These are phyloP conservation scores for Macrotyloma uniflorum DNA, from an alignment of 306 rosid species.

Conservation along the genomic window DNA sequence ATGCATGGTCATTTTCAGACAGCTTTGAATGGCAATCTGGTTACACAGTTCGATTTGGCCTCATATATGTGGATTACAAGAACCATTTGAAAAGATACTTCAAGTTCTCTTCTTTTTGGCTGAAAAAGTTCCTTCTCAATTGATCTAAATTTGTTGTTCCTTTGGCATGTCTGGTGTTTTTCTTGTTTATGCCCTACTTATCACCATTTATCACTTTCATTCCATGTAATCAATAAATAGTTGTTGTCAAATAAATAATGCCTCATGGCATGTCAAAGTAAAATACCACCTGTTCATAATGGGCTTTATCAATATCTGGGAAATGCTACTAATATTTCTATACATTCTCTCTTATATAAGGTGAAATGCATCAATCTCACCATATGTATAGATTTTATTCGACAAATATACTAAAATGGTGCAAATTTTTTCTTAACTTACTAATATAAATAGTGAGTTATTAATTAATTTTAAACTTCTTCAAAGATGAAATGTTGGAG, in stretches of 20 bases:
- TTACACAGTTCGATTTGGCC: constrained; percentile 2
- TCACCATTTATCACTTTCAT: background rate
- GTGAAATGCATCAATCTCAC: too few relatives aligned
- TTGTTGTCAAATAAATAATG: background rate
- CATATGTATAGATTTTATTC: too few relatives aligned
- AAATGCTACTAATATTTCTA: too few relatives aligned
- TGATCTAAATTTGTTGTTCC: background rate
- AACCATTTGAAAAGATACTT: background rate
- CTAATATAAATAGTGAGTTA: too few relatives aligned
- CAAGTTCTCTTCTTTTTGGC: background rate
- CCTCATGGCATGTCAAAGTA: background rate
- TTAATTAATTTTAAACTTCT: too few relatives aligned
- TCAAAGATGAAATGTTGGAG: too few relatives aligned
- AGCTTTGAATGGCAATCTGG: constrained; percentile 16
- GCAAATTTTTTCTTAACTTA: too few relatives aligned
- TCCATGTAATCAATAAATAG: background rate
- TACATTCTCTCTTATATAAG: too few relatives aligned
- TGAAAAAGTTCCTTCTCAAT: background rate
- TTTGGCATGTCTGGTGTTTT: background rate
- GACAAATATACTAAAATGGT: too few relatives aligned
- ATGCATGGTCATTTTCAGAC: background rate
- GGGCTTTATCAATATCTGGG: too few relatives aligned
- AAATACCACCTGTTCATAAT: background rate
- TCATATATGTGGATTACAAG: background rate
- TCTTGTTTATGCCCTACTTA: background rate